Conservation (phyloP, 495 filamentous ascomycete species). For the Talaromyces thailandensis region DNA sequence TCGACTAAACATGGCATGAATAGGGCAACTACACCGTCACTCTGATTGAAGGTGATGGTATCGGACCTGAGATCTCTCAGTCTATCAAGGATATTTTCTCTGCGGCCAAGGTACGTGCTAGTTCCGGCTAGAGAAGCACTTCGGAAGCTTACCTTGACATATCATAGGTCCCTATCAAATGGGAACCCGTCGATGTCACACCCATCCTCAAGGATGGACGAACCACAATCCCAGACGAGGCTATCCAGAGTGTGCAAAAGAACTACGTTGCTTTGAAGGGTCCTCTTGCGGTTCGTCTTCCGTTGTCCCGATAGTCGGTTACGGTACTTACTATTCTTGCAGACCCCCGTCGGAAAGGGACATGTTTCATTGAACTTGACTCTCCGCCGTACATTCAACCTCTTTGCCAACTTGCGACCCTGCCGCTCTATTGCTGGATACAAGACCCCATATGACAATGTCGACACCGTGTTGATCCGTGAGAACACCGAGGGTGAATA, state of each 20-base stretch:
- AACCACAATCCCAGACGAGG: conserved; percentile 82
- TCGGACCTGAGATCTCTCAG: conserved; percentile 94
- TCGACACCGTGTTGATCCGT: conserved; percentile 95
- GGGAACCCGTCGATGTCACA: conserved; percentile 95
- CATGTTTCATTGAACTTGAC: conserved; percentile 99
- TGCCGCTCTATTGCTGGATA: conserved; percentile 93
- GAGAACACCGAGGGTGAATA: conserved; percentile 99
- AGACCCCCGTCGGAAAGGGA: conserved; percentile 97
- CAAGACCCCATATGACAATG: conserved; percentile 97
- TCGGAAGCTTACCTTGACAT: conserved; percentile 22
- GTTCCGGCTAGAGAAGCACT: conserved; percentile 1
- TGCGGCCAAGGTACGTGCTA: conserved; percentile 68
- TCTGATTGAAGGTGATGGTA: conserved; percentile 97
- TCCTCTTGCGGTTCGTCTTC: conserved; percentile 72
- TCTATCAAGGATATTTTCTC: conserved; percentile 96
- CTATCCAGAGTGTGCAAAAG: conserved; percentile 80
- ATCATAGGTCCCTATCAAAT: conserved; percentile 79
- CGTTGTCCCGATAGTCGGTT: neutral
- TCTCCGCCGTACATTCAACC: conserved; percentile 96
- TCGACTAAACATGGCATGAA: neutral
- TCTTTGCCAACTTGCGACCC: conserved; percentile 97
- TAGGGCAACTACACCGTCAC: conserved; percentile 93
- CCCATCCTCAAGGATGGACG: conserved; percentile 86
- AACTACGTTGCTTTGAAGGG: conserved; percentile 98
- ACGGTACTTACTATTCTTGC: conserved; percentile 5